Percentiles rank a stretch among this genome's conserved stretches.
phyloP scores from a whole-genome alignment of 2,329 filamentous ascomycete species.

The Colletotrichum salicis region DNA sequence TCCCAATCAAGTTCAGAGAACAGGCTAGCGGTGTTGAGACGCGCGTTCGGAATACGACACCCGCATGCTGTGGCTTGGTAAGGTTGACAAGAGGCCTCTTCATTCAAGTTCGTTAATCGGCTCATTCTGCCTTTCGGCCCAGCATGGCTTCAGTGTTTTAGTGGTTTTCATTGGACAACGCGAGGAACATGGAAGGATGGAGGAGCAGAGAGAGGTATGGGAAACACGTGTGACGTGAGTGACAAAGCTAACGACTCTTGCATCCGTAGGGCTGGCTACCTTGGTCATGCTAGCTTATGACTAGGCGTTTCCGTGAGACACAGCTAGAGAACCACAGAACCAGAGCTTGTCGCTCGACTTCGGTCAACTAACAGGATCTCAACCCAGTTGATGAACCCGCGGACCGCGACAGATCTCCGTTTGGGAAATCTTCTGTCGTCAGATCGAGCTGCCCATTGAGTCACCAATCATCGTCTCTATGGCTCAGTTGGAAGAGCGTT shows the following conservation, averaged over 20 bases:
- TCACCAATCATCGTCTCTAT: slow-evolving; percentile 10
- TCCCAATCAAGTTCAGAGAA: neutral
- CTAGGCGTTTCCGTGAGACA: neutral
- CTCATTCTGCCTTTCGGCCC: neutral
- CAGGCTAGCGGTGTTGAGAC: slow-evolving; percentile 16
- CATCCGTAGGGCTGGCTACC: neutral
- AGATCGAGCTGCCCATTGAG: accelerated
- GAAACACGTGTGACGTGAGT: neutral
- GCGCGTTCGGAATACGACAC: slow-evolving; percentile 25
- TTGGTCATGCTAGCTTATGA: neutral
- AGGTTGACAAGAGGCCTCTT: slow-evolving; percentile 34
- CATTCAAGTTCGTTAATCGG: neutral
- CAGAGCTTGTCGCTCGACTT: no score
- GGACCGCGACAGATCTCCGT: neutral
- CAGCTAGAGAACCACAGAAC: neutral
- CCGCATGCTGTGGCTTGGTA: slow-evolving; percentile 27
- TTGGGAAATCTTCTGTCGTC: neutral
- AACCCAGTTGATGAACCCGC: neutral
- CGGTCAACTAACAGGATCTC: neutral
- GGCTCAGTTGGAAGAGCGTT: slow-evolving; percentile 35
- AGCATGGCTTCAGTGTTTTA: neutral
- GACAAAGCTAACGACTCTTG: neutral
- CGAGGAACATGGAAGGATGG: neutral
- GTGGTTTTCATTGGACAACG: neutral
- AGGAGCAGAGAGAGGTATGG: neutral